Conservation (phyloP, 31 red algal species). For the Asparagopsis taxiformis region DNA sequence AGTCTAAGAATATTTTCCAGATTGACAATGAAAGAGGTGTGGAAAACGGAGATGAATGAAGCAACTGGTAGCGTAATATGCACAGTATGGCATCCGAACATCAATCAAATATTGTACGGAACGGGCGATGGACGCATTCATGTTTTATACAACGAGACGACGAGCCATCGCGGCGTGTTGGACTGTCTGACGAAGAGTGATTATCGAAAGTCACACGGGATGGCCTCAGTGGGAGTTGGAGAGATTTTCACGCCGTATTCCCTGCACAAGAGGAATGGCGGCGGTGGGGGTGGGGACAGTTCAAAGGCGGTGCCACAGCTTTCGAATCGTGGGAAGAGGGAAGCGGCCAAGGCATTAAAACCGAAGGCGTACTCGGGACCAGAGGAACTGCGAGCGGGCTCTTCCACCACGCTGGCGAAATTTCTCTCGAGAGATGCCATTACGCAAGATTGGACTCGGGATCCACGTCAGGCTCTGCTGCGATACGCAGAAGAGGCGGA, state of each 20-base stretch:
- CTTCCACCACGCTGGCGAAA: slow-evolving; percentile 42
- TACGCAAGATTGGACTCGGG: slow-evolving; percentile 51
- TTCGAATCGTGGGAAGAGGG: not conserved
- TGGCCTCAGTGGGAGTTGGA: slow-evolving; percentile 48
- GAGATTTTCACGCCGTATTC: slow-evolving; percentile 23
- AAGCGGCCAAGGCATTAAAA: slow-evolving; percentile 11
- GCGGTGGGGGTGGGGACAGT: not conserved
- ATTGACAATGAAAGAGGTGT: slow-evolving; percentile 35
- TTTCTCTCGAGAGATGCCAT: slow-evolving; percentile 30
- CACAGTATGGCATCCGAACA: slow-evolving; percentile 38
- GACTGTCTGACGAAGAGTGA: slow-evolving; percentile 44
- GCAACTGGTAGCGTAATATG: slow-evolving; percentile 39
- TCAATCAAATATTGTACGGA: slow-evolving; percentile 73
- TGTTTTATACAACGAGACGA: slow-evolving; percentile 35
- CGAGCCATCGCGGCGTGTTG: slow-evolving; percentile 48
- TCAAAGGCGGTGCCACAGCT: not conserved
- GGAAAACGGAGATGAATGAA: slow-evolving; percentile 16
- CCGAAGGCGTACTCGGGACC: slow-evolving; percentile 12
- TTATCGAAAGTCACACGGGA: slow-evolving; percentile 41
- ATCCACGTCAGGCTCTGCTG: slow-evolving; percentile 66
- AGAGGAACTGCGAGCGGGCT: not conserved
- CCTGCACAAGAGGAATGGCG: not conserved
- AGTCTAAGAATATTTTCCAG: slow-evolving; percentile 33
- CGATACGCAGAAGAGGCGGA: slow-evolving; percentile 50
- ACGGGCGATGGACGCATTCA: slow-evolving; percentile 39